Base-by-base conservation (phyloP, 805 yeast genomes). In the Sungouiozyma ichnusensis region DNA sequence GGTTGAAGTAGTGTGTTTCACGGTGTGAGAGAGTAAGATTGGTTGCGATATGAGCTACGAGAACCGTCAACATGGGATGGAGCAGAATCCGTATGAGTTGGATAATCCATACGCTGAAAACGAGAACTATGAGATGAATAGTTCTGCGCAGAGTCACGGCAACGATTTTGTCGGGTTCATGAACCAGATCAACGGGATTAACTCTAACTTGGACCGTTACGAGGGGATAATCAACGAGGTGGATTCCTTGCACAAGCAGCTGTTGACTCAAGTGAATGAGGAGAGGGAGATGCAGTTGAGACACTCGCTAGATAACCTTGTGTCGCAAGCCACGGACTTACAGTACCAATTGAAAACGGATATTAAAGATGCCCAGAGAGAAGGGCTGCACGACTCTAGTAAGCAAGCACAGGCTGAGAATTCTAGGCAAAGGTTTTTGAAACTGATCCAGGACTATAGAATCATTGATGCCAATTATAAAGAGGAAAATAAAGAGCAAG, bases 381-480 rank as follows among this genome's bases (percentile, higher is more conserved):
- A 72, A 40, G 81, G 85, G 33, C 74, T 74, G 37, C 72, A 71
- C 40, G 95, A 87, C 67, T 67, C 76, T 37, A 84, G 92, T 55
- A 86, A 85, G 64, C 77, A 78, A 57, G 85, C 84, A 47, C 97
- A 92, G 69, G 94, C 94, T 36, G 95, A 88, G 62, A 82, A 82
- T 57, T 74, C 82, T 43, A 83, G 94, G 70, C 79, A 78, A 57
- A 79, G 82, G 59, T 92, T 92, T 62, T 76, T 88, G 73, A 77
- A 79, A 49, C 74, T 82, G 44, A 90, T 92, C 58, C 92, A 86
- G 64, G 86, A 79, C 59, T 86, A 85, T 68, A 78, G 94, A 64
- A 73, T 79, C 55, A 76, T 85, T 49, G 97, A 92, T 65, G 86
- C 85, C 47, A 77, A 81, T 55, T 87, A 85, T 69, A 76, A 87